phyloP scores from a whole-genome alignment of 78 protist genomes.

The Chrysochromulina parva region DNA sequence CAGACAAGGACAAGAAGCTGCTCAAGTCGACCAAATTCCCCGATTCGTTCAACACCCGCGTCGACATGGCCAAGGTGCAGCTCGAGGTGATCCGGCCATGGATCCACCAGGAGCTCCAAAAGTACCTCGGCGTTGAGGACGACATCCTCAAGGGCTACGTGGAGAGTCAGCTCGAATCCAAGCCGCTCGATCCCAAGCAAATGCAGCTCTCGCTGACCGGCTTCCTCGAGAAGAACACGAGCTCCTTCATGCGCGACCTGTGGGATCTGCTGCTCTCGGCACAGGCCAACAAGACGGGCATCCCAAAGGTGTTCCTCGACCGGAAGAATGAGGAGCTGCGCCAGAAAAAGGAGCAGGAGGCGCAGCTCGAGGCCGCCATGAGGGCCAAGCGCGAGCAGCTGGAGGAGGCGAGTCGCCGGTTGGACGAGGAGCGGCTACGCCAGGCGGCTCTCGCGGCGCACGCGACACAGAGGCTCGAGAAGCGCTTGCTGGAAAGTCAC shows the following conservation, averaged over 20 bases:
- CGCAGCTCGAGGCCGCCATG: no score
- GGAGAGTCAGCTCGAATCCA: background rate
- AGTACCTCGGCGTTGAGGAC: conserved; percentile 57
- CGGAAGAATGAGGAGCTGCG: conserved; percentile 40
- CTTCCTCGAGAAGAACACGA: conserved; percentile 70
- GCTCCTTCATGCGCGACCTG: conserved; percentile 66
- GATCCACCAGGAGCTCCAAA: conserved; percentile 9
- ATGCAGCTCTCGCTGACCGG: conserved; percentile 81
- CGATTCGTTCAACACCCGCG: conserved; percentile 30
- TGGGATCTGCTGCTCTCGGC: conserved; percentile 65
- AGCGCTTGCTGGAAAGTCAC: no score
- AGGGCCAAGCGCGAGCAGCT: no score
- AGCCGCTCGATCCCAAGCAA: conserved; percentile 29
- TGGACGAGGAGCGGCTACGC: no score
- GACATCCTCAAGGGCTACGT: conserved; percentile 43
- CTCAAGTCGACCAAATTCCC: conserved; percentile 67
- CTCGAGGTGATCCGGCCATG: conserved; percentile 56
- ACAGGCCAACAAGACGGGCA: conserved; percentile 53
- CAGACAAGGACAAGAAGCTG: conserved; percentile 71
- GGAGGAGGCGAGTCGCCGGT: no score
- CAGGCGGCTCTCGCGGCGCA: no score
- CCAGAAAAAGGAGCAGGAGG: background rate
- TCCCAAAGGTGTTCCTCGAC: conserved; percentile 68
- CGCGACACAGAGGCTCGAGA: no score
- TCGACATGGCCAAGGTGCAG: conserved; percentile 54